These are phyloP conservation scores for Pontederia paniculata DNA, from an alignment of 176 grass and related monocot genomes.

Conservation along the genomic window DNA sequence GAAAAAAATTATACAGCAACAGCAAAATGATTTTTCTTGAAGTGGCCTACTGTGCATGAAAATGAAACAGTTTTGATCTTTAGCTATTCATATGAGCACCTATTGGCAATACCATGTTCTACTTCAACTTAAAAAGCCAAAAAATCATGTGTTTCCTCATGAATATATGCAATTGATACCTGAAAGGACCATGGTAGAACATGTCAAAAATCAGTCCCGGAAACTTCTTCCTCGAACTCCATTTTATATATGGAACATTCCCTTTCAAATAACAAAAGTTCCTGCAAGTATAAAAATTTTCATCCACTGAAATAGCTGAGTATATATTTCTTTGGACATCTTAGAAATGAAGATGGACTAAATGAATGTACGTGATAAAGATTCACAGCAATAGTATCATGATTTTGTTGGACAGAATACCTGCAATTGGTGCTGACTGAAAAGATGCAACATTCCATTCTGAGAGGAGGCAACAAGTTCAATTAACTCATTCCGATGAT, in stretches of 20 bases:
- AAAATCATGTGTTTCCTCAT: no score
- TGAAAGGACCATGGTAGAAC: neutral
- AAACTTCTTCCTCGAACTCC: constrained; percentile 62
- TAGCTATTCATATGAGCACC: no score
- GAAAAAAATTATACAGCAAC: no score
- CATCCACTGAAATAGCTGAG: neutral
- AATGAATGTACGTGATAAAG: neutral
- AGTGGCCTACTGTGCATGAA: no score
- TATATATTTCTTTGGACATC: neutral
- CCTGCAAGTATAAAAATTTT: constrained; percentile 28
- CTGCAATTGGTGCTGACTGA: constrained; percentile 93
- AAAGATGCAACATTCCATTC: constrained; percentile 69
- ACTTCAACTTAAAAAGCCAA: no score
- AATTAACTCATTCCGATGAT: constrained; percentile 48
- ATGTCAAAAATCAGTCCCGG: constrained; percentile 17
- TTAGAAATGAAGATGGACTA: neutral
- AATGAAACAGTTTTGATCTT: no score
- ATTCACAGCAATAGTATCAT: neutral
- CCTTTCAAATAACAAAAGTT: constrained; percentile 80
- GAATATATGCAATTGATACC: constrained; percentile 1
- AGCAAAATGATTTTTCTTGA: no score
- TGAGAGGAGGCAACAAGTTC: constrained; percentile 80
- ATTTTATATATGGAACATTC: constrained; percentile 61
- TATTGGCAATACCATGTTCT: no score
- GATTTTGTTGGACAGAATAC: constrained; percentile 15